Evolutionary conservation across 2,329 filamentous ascomycete genomes (phyloP).

Genomic region (Colletotrichum orbiculare): DNA sequence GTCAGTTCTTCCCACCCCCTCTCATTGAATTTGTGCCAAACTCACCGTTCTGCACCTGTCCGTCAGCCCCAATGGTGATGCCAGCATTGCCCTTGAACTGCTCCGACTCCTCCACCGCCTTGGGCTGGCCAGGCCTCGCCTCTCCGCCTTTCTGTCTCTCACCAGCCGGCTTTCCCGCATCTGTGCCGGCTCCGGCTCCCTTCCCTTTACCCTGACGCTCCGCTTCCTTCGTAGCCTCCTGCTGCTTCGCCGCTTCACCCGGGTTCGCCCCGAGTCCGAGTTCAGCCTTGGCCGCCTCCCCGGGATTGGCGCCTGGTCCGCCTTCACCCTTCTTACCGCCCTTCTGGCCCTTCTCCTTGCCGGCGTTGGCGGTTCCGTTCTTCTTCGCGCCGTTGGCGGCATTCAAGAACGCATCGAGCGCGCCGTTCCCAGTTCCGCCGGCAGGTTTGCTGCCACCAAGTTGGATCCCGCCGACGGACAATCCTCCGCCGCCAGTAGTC

Average conservation of each 20-base stretch:
- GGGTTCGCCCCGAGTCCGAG: slow-evolving; percentile 18
- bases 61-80: slow-evolving; percentile 23
- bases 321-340: not conserved
- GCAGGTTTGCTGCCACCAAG: slow-evolving; percentile 12
- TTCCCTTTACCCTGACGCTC: slow-evolving; percentile 15
- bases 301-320: slow-evolving; percentile 10
- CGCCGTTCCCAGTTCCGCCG: slow-evolving; percentile 23
- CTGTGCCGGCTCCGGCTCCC: not conserved
- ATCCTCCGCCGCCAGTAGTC: slow-evolving; percentile 22
- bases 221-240: slow-evolving; percentile 27
- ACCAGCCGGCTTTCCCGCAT: slow-evolving; percentile 1
- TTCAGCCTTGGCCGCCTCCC: slow-evolving; percentile 24
- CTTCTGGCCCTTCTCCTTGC: slow-evolving; percentile 4
- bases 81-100: slow-evolving; percentile 31
- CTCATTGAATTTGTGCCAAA: not conserved
- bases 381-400: slow-evolving; percentile 23
- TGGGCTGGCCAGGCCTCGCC: slow-evolving; percentile 13
- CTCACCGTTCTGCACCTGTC: slow-evolving; percentile 26
- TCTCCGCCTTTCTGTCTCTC: not conserved
- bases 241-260: slow-evolving; percentile 1
- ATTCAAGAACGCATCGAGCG: slow-evolving; percentile 20
- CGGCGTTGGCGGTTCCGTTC: slow-evolving; percentile 20
- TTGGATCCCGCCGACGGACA: slow-evolving; percentile 20
- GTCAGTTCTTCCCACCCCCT: not conserved
- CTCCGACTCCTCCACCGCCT: slow-evolving; percentile 29